Conservation (phyloP, 1,284 basidiomycete genomes). For the Phenoliferia sp. region DNA sequence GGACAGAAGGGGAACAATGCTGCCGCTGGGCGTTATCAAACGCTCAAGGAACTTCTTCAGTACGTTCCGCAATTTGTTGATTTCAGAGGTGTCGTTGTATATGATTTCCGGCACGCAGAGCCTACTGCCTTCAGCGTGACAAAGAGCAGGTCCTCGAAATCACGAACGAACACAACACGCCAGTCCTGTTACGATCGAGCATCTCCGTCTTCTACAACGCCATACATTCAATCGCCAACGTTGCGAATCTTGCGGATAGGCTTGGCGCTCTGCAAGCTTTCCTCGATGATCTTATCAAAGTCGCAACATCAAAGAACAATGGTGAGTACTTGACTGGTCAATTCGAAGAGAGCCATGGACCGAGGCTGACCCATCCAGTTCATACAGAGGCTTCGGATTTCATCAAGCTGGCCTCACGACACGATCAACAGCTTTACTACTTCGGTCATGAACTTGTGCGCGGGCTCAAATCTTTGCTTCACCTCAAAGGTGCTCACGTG, state of each 20-base stretch:
- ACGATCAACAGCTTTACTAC: conserved; percentile 26
- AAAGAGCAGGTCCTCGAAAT: conserved; percentile 29
- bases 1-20: not conserved
- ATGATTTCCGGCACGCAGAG: conserved; percentile 5
- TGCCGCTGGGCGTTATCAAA: conserved; percentile 7
- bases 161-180: conserved; percentile 26
- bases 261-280: conserved; percentile 30
- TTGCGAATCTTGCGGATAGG: conserved; percentile 20
- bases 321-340: conserved; percentile 1
- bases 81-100: not conserved
- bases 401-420: conserved; percentile 21
- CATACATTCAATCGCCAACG: conserved; percentile 30
- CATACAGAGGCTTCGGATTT: conserved; percentile 17
- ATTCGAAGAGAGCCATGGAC: not conserved
- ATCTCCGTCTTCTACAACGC: conserved; percentile 31
- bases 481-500: not conserved
- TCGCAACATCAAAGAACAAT: conserved; percentile 10
- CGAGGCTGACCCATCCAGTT: not conserved
- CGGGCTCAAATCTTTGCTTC: not conserved
- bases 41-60: conserved; percentile 27
- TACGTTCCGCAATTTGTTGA: not conserved
- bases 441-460: conserved; percentile 27
- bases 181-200: conserved; percentile 13
- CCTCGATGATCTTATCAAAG: conserved; percentile 24
- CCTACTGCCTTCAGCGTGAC: conserved; percentile 27